Percentiles rank a stretch among this genome's conserved stretches.
Conservation (phyloP, 305 asterid species). For the Fraxinus greggii region DNA sequence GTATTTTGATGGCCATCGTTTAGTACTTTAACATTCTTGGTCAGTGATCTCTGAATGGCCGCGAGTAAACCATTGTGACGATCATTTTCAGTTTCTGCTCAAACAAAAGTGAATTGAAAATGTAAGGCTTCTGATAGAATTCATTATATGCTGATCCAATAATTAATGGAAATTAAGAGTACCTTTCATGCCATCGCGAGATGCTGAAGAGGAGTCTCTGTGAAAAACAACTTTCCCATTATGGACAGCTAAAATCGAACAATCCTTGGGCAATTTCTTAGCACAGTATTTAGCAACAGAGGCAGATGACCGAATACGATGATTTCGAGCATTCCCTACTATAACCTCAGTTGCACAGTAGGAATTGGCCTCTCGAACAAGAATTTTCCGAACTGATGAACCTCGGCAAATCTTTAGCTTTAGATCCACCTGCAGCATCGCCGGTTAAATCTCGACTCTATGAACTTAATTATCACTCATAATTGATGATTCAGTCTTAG, state of each 20-base stretch:
- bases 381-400: constrained; percentile 57
- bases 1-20: constrained; percentile 35
- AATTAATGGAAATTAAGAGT: constrained; percentile 15
- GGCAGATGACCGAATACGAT: constrained; percentile 67
- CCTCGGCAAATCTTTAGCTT: constrained; percentile 95
- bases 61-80: constrained; percentile 50
- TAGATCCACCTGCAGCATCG: constrained; percentile 74
- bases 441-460: constrained; percentile 5
- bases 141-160: neutral
- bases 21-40: constrained; percentile 53
- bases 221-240: constrained; percentile 75
- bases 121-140: constrained; percentile 1
- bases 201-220: constrained; percentile 45
- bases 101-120: constrained; percentile 18
- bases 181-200: constrained; percentile 53
- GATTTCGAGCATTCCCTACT: constrained; percentile 67
- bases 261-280: constrained; percentile 60
- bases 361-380: constrained; percentile 82
- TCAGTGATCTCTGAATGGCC: constrained; percentile 70
- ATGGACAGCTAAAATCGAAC: constrained; percentile 68
- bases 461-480: neutral
- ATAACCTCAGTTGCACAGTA: constrained; percentile 64
- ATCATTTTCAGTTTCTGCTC: constrained; percentile 58
- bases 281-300: constrained; percentile 91
- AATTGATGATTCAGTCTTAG: neutral